phyloP scores from a whole-genome alignment of 768 basidiomycete genomes.

The Tulasnella sp. region DNA sequence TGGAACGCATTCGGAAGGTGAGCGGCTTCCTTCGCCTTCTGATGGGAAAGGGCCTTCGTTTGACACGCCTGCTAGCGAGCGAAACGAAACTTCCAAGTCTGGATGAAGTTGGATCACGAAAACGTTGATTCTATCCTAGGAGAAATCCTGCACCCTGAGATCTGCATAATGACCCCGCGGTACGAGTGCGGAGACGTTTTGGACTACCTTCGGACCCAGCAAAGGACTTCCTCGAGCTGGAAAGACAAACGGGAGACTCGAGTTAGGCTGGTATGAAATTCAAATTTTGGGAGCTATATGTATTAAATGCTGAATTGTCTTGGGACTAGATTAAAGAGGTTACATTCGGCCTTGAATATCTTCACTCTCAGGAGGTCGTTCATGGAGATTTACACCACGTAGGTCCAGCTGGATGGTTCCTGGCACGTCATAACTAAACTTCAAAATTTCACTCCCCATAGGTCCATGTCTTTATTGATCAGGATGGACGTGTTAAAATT shows the following conservation, averaged over 20 bases:
- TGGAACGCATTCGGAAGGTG: background rate
- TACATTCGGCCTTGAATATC: background rate
- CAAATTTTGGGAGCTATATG: background rate
- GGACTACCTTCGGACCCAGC: background rate
- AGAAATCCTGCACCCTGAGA: background rate
- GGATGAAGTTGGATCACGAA: background rate
- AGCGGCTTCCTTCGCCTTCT: too few relatives aligned
- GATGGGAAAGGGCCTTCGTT: too few relatives aligned
- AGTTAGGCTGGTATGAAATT: background rate
- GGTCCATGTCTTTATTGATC: background rate
- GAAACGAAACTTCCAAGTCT: background rate
- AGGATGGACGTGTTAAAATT: background rate
- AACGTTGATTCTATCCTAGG: background rate
- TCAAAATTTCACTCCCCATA: background rate
- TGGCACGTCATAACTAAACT: background rate
- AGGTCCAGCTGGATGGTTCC: background rate
- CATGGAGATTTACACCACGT: background rate
- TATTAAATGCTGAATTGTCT: background rate
- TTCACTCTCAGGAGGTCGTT: background rate
- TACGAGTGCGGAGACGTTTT: background rate
- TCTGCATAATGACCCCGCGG: background rate
- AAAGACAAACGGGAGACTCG: background rate
- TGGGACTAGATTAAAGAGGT: background rate
- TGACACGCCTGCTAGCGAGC: background rate
- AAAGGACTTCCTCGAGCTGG: background rate